Conservation (phyloP, 768 basidiomycete genomes). For the Collybia mongolica region DNA sequence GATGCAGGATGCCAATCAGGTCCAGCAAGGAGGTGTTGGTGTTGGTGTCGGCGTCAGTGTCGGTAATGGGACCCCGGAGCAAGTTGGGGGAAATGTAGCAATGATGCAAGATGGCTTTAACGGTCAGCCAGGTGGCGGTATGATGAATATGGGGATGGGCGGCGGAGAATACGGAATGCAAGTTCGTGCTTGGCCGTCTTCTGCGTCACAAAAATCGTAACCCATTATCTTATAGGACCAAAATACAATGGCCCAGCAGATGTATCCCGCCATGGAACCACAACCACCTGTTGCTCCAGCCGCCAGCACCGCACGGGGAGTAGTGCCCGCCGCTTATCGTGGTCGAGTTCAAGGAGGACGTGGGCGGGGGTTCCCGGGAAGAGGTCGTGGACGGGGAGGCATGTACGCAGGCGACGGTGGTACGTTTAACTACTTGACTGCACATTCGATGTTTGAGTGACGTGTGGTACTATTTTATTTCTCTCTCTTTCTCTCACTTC, state of each 20-base stretch:
- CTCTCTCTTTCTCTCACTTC: not conserved
- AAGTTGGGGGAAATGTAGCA: slow-evolving; percentile 33
- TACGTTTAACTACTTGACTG: slow-evolving; percentile 20
- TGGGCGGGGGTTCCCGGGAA: slow-evolving; percentile 36
- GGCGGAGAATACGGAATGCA: slow-evolving; percentile 67
- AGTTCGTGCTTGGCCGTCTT: slow-evolving; percentile 39
- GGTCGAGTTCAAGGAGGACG: slow-evolving; percentile 37
- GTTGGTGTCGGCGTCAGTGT: slow-evolving; percentile 38
- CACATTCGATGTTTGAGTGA: slow-evolving; percentile 12
- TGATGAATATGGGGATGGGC: slow-evolving; percentile 73
- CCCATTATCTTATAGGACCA: slow-evolving; percentile 46
- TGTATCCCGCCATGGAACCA: slow-evolving; percentile 68
- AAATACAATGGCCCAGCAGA: slow-evolving; percentile 59
- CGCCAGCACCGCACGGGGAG: slow-evolving; percentile 38
- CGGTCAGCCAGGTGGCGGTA: slow-evolving; percentile 41
- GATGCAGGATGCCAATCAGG: slow-evolving; percentile 41
- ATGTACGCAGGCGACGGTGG: slow-evolving; percentile 35
- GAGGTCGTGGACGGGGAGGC: slow-evolving; percentile 44
- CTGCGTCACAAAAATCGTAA: not conserved
- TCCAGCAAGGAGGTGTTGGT: slow-evolving; percentile 31
- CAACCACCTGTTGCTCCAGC: slow-evolving; percentile 44
- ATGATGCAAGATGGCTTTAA: slow-evolving; percentile 51
- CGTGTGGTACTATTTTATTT: slow-evolving; percentile 5
- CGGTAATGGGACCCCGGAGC: slow-evolving; percentile 40
- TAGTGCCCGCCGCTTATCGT: slow-evolving; percentile 26